Percentiles rank a stretch among this genome's conserved stretches.
Conservation (phyloP, 192 early-diverging fungal species). For the Cladochytrium replicatum region DNA sequence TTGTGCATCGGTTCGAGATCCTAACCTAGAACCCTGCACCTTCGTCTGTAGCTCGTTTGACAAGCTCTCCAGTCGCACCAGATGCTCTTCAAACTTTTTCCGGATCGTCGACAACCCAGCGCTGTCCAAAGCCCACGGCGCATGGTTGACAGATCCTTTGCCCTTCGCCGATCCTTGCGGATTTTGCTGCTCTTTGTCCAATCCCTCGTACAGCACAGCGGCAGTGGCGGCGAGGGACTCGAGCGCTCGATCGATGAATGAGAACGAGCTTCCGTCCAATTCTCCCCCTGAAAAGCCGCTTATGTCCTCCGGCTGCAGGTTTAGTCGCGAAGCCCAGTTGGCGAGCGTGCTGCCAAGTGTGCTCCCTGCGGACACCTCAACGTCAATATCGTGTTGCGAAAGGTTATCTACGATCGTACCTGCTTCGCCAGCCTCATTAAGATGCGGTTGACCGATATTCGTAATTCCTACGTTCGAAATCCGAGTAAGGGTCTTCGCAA, state of each 20-base stretch:
- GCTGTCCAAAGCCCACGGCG: neutral
- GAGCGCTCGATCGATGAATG: constrained; percentile 21
- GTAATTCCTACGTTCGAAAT: too few relatives aligned
- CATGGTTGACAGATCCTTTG: constrained; percentile 9
- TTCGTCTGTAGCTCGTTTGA: constrained; percentile 3
- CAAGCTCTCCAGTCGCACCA: constrained; percentile 14
- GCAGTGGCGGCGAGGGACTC: constrained; percentile 19
- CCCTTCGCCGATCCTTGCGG: constrained; percentile 3
- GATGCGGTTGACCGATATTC: too few relatives aligned
- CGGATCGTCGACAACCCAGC: constrained; percentile 1
- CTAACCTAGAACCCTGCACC: constrained; percentile 9
- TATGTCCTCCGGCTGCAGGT: too few relatives aligned
- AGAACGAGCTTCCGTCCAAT: constrained; percentile 12
- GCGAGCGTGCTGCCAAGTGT: too few relatives aligned
- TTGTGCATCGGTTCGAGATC: constrained; percentile 13
- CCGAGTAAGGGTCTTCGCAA: too few relatives aligned
- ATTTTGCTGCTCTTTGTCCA: constrained; percentile 16
- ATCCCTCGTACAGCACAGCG: constrained; percentile 15
- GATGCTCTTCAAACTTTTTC: constrained; percentile 13
- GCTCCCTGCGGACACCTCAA: too few relatives aligned
- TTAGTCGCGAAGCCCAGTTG: too few relatives aligned
- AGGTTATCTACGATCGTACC: too few relatives aligned
- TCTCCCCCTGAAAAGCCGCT: too few relatives aligned
- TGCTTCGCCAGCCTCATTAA: too few relatives aligned
- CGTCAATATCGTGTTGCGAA: too few relatives aligned